Evolutionary conservation across 176 grass and related monocot genomes (phyloP).

Genomic region (Echinochloa phyllopogon): DNA sequence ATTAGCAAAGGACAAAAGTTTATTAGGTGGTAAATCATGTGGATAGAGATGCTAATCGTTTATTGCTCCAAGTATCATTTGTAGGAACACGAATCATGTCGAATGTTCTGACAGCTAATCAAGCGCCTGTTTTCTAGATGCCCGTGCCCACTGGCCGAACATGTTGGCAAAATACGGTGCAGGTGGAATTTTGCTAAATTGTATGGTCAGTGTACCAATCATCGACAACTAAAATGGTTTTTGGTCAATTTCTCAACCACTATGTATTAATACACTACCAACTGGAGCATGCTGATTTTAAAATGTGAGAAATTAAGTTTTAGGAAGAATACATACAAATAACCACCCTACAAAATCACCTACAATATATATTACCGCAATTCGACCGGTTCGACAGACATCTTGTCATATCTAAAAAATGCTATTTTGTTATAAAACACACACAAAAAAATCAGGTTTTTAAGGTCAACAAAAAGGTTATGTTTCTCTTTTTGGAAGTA

Average conservation of each 20-base stretch:
- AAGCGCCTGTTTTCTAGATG: not conserved
- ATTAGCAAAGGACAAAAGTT: not conserved
- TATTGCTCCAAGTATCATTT: not conserved
- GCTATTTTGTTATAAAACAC: not conserved
- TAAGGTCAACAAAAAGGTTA: not conserved
- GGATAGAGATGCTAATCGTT: constrained; percentile 24
- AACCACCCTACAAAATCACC: not conserved
- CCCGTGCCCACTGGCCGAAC: not conserved
- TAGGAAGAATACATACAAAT: not conserved
- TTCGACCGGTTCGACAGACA: not conserved
- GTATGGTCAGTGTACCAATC: not conserved
- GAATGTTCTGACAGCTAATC: constrained; percentile 26
- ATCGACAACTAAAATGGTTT: not conserved
- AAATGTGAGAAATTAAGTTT: not conserved
- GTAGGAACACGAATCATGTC: not conserved
- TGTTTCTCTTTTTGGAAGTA: not conserved
- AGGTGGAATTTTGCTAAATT: not conserved
- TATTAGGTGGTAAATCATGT: constrained; percentile 31
- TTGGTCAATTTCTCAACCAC: constrained; percentile 26
- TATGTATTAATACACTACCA: not conserved
- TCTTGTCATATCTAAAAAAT: not conserved
- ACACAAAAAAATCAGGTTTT: not conserved
- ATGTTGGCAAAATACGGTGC: not conserved
- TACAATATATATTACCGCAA: not conserved
- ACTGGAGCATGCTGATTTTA: not conserved